These are phyloP conservation scores for Candida pseudofarinosa DNA, from an alignment of 805 yeast species.

Conservation along the genomic window DNA sequence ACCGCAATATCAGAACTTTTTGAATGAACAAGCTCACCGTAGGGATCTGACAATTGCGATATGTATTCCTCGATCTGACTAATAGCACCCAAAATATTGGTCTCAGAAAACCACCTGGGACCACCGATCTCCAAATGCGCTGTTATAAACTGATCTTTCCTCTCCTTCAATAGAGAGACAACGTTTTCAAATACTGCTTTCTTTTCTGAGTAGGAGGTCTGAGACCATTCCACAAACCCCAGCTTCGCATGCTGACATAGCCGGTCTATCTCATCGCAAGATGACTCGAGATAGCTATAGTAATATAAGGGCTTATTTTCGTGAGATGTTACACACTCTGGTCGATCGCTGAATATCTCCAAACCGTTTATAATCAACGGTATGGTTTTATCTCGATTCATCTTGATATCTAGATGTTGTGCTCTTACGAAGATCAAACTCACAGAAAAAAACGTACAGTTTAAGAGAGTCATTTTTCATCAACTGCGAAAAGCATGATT, in stretches of 20 bases:
- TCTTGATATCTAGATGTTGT: too few species aligned
- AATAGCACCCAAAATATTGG: conserved; percentile 27
- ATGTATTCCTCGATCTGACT: conserved; percentile 27
- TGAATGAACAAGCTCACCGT: conserved; percentile 14
- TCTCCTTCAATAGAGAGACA: conserved; percentile 10
- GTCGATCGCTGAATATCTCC: conserved; percentile 4
- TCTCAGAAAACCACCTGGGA: conserved; percentile 32
- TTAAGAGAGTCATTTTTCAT: too few species aligned
- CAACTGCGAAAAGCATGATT: too few species aligned
- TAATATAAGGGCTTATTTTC: not conserved
- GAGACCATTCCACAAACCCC: conserved; percentile 27
- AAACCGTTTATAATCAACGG: conserved; percentile 14
- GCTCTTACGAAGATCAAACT: too few species aligned
- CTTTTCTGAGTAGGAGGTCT: conserved; percentile 12
- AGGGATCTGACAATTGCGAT: conserved; percentile 14
- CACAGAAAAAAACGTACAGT: too few species aligned
- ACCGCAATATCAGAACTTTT: conserved; percentile 18
- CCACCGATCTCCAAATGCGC: conserved; percentile 31
- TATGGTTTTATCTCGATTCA: too few species aligned
- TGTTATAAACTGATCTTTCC: conserved; percentile 8
- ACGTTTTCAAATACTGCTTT: conserved; percentile 17
- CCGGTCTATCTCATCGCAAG: too few species aligned
- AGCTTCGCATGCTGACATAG: conserved; percentile 16
- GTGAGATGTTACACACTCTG: conserved; percentile 10
- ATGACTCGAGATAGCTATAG: conserved; percentile 3